Evolutionary conservation across 495 filamentous ascomycete genomes (phyloP).

Genomic region (Annulohypoxylon maeteangense): DNA sequence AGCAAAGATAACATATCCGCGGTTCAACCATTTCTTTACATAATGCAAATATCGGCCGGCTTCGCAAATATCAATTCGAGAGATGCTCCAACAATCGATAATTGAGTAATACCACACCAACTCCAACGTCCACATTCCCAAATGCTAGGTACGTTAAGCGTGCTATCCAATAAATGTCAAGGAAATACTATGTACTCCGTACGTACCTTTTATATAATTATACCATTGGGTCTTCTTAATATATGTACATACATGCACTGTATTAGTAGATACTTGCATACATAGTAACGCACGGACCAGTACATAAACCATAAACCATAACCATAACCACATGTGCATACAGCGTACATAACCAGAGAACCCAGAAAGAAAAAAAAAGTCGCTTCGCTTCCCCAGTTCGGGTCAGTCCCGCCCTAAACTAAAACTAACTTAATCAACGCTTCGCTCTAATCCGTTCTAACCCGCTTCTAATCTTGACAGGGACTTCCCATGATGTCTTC

Average conservation of each 20-base stretch:
- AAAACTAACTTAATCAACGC: constrained; percentile 13
- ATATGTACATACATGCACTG: not conserved
- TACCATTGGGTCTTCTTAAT: not conserved
- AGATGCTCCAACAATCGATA: not conserved
- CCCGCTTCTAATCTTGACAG: constrained; percentile 17
- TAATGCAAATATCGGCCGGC: constrained; percentile 12
- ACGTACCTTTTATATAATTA: not conserved
- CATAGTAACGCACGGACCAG: constrained; percentile 26
- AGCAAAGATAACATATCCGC: not conserved
- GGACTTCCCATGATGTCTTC: constrained; percentile 26
- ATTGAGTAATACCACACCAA: not conserved
- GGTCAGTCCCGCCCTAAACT: constrained; percentile 26
- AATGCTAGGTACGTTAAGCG: not conserved
- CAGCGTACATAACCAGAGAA: too few relatives aligned
- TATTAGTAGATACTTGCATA: too few relatives aligned
- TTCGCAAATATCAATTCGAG: not conserved
- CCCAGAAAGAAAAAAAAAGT: not conserved
- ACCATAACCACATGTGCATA: not conserved
- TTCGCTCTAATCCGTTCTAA: constrained; percentile 7
- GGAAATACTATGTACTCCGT: too few relatives aligned
- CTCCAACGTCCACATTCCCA: constrained; percentile 5
- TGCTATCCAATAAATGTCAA: not conserved
- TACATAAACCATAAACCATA: not conserved
- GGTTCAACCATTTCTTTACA: constrained; percentile 6
- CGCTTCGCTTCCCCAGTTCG: constrained; percentile 23